Conservation (phyloP, 495 filamentous ascomycete genomes). For the Lophiostoma macrostomum region DNA sequence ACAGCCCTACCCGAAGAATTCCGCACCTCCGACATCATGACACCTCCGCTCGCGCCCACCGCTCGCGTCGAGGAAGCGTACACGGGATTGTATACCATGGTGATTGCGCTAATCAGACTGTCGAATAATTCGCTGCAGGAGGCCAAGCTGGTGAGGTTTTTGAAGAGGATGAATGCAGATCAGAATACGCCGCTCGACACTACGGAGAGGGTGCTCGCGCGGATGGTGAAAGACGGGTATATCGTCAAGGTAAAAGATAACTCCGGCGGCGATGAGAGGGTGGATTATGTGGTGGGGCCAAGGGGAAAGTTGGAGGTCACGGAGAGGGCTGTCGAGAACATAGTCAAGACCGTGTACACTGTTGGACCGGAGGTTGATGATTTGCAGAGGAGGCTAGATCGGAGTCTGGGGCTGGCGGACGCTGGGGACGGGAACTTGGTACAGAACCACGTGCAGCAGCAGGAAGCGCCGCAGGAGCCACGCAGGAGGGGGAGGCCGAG, state of each 20-base stretch:
- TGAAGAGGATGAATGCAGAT: constrained; percentile 72
- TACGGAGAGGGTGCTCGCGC: constrained; percentile 70
- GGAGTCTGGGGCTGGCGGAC: constrained; percentile 37
- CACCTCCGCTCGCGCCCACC: constrained; percentile 64
- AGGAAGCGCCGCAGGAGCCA: background rate
- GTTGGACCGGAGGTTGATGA: constrained; percentile 27
- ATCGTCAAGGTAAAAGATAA: constrained; percentile 62
- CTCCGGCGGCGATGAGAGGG: constrained; percentile 54
- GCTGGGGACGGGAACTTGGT: constrained; percentile 5
- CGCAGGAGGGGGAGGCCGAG: too few relatives aligned
- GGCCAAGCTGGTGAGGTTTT: constrained; percentile 53
- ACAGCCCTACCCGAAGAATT: constrained; percentile 65
- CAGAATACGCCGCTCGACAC: constrained; percentile 70
- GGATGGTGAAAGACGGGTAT: constrained; percentile 80
- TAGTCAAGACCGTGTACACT: constrained; percentile 63
- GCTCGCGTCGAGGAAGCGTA: constrained; percentile 69
- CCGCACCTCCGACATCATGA: constrained; percentile 58
- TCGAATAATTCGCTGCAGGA: constrained; percentile 69
- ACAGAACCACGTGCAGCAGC: too few relatives aligned
- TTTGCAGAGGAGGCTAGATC: constrained; percentile 38
- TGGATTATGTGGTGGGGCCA: constrained; percentile 76
- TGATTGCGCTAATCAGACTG: constrained; percentile 73
- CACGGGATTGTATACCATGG: constrained; percentile 71
- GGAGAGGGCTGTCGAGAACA: constrained; percentile 62
- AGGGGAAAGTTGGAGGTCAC: constrained; percentile 85